Percentiles rank a stretch among this genome's conserved stretches.
phyloP scores from a whole-genome alignment of 805 yeast genomes.

The Pichia rugopelliculosa region DNA sequence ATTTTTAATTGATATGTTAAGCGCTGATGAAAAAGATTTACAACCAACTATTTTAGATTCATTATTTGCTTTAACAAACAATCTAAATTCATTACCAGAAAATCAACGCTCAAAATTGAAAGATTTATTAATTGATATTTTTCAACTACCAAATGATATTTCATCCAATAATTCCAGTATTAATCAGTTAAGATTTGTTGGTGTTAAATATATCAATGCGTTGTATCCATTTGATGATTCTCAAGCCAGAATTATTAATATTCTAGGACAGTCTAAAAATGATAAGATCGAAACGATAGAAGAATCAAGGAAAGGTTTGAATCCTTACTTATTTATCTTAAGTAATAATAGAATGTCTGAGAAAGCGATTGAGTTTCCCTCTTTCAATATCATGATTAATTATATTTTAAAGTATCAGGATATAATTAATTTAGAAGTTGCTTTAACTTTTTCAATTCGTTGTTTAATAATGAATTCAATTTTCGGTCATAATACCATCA shows the following conservation, averaged over 20 bases:
- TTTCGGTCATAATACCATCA: conserved; percentile 41
- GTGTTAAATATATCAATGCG: conserved; percentile 57
- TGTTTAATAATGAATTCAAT: conserved; percentile 61
- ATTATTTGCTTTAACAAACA: conserved; percentile 49
- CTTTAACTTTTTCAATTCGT: conserved; percentile 47
- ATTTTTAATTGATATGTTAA: conserved; percentile 65
- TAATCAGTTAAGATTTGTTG: conserved; percentile 47
- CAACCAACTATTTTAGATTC: conserved; percentile 66
- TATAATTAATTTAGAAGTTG: conserved; percentile 25
- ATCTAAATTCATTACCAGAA: conserved; percentile 34
- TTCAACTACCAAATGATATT: conserved; percentile 24
- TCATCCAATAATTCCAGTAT: not conserved
- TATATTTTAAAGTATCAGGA: conserved; percentile 22
- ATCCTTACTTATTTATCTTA: conserved; percentile 48
- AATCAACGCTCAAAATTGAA: conserved; percentile 38
- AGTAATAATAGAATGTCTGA: conserved; percentile 12
- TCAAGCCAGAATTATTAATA: conserved; percentile 57
- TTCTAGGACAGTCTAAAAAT: conserved; percentile 45
- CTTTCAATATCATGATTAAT: conserved; percentile 35
- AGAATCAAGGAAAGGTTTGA: conserved; percentile 71
- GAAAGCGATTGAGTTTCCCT: conserved; percentile 42
- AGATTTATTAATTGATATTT: conserved; percentile 20
- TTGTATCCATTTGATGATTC: conserved; percentile 62
- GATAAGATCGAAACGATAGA: conserved; percentile 70
- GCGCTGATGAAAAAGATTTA: conserved; percentile 55